Conservation (phyloP, 78 protist species). For the Pigoraptor vietnamica region DNA sequence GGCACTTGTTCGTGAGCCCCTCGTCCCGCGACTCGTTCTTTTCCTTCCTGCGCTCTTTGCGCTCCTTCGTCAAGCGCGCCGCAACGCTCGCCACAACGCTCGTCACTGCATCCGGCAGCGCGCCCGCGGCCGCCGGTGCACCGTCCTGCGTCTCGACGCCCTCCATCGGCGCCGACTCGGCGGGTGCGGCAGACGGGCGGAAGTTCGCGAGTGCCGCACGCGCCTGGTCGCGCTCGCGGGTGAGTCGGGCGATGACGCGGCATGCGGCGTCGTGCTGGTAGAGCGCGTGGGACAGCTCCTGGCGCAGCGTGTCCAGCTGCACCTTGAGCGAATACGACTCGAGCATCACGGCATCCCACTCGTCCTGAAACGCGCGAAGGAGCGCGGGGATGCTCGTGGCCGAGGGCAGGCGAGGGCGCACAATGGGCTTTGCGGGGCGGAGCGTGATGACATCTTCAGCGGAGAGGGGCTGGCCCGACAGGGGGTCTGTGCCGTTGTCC, state of each 20-base stretch:
- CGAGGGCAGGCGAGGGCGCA: conserved; percentile 63
- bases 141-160: neutral
- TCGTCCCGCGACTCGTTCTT: neutral
- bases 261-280: conserved; percentile 98
- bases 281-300: conserved; percentile 90
- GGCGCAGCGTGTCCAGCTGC: conserved; percentile 51
- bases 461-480: conserved; percentile 64
- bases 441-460: conserved; percentile 70
- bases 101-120: neutral
- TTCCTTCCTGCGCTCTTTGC: conserved; percentile 42
- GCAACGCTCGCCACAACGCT: neutral
- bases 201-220: conserved; percentile 4
- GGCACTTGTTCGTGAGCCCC: neutral
- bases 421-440: neutral
- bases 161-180: neutral
- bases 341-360: conserved; percentile 95
- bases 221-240: conserved; percentile 88
- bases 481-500: conserved; percentile 70
- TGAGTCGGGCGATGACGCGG: conserved; percentile 94
- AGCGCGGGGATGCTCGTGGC: conserved; percentile 81
- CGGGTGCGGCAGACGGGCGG: neutral
- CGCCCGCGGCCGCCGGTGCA: neutral
- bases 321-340: conserved; percentile 80
- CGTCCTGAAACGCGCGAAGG: conserved; percentile 83
- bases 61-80: conserved; percentile 21